Conservation (phyloP, 2,329 filamentous ascomycete genomes). For the Neocatenulostroma microsporum region DNA sequence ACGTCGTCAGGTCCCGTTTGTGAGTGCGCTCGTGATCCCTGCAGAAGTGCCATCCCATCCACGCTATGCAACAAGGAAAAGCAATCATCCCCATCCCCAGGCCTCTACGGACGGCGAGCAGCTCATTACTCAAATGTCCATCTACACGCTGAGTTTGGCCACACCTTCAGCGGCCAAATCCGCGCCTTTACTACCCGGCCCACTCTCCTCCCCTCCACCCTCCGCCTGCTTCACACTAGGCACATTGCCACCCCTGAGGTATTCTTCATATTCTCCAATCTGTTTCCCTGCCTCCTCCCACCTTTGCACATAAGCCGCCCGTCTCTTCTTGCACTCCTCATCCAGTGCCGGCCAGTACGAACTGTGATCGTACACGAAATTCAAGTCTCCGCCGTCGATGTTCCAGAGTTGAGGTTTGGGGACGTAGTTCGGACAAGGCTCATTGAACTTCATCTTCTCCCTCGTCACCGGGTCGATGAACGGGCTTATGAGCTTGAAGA, state of each 20-base stretch:
- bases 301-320: conserved; percentile 54
- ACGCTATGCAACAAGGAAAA: no score
- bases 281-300: conserved; percentile 75
- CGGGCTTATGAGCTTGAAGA: conserved; percentile 92
- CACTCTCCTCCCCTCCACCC: conserved; percentile 3
- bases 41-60: no score
- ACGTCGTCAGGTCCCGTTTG: no score
- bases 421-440: conserved; percentile 75
- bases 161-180: conserved; percentile 16
- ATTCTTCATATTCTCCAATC: conserved; percentile 80
- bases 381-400: conserved; percentile 69
- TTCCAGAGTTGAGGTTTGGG: conserved; percentile 76
- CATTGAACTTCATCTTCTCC: conserved; percentile 96
- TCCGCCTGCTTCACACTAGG: conserved; percentile 12
- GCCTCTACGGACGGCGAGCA: no score
- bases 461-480: conserved; percentile 94
- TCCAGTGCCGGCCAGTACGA: conserved; percentile 83
- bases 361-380: conserved; percentile 86
- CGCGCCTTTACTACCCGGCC: conserved; percentile 5
- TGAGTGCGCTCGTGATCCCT: no score
- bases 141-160: conserved; percentile 15
- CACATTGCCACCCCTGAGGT: conserved; percentile 62
- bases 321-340: conserved; percentile 59
- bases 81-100: no score
- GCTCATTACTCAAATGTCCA: no score